Percentiles rank a stretch among this genome's conserved stretches.
Conservation (phyloP, 2,329 filamentous ascomycete genomes). For the Ustulina deusta region DNA sequence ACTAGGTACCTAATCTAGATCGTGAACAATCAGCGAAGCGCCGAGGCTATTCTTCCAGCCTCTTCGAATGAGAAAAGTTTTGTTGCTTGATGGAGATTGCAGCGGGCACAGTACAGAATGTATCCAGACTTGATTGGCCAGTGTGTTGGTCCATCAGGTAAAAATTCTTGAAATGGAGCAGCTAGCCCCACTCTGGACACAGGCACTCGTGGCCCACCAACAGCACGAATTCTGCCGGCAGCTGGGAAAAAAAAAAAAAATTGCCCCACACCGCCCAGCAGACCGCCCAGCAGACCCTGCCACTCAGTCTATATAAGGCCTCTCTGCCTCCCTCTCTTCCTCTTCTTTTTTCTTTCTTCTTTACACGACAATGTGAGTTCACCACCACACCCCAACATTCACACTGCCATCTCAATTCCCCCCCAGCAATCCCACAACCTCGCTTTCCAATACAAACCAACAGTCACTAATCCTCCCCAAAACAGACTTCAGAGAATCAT, state of each 20-base stretch:
- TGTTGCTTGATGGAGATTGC: slow-evolving; percentile 21
- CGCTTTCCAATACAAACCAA: too few species aligned
- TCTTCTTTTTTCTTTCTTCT: slow-evolving; percentile 61
- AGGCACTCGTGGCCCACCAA: slow-evolving; percentile 34
- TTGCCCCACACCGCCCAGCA: slow-evolving; percentile 37
- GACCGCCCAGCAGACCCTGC: slow-evolving; percentile 32
- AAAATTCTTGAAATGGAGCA: slow-evolving; percentile 13
- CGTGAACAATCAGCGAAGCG: neutral
- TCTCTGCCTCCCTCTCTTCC: slow-evolving; percentile 44
- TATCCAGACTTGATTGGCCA: slow-evolving; percentile 18
- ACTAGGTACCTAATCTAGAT: too few species aligned
- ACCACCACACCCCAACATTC: slow-evolving; percentile 53
- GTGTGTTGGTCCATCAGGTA: neutral
- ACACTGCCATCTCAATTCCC: neutral
- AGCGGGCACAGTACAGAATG: slow-evolving; percentile 1
- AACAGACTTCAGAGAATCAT: slow-evolving; percentile 77
- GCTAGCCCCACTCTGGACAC: neutral
- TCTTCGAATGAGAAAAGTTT: slow-evolving; percentile 17
- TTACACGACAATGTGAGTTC: slow-evolving; percentile 72
- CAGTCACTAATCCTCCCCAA: slow-evolving; percentile 32
- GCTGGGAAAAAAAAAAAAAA: slow-evolving; percentile 30
- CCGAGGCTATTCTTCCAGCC: slow-evolving; percentile 13
- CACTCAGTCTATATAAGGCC: slow-evolving; percentile 56
- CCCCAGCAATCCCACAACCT: too few species aligned
- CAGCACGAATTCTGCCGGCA: slow-evolving; percentile 37